phyloP scores from a whole-genome alignment of 371 early-diverging fungal genomes.

The Haplosporangium sp. region DNA sequence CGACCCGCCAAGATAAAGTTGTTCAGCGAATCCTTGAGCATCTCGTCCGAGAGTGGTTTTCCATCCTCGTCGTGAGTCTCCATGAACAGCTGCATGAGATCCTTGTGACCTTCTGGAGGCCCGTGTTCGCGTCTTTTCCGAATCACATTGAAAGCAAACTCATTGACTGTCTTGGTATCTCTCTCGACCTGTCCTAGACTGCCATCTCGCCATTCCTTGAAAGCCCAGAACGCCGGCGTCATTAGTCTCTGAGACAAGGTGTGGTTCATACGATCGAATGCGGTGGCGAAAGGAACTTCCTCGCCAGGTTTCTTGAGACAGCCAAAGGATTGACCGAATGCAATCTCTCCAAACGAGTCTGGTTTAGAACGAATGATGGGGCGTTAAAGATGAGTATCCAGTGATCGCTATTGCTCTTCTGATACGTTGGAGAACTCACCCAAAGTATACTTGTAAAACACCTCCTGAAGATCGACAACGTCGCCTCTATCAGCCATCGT shows the following conservation, averaged over 20 bases:
- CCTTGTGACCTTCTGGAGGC: constrained; percentile 38
- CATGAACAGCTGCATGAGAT: constrained; percentile 75
- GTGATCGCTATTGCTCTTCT: not conserved
- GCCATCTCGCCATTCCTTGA: constrained; percentile 50
- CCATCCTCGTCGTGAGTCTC: constrained; percentile 64
- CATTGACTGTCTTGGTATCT: constrained; percentile 40
- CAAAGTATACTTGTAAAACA: constrained; percentile 61
- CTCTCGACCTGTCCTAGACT: constrained; percentile 11
- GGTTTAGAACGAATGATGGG: constrained; percentile 11
- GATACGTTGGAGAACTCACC: constrained; percentile 1
- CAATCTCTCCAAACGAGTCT: constrained; percentile 63
- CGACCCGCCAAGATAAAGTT: constrained; percentile 67
- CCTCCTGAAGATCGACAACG: constrained; percentile 57
- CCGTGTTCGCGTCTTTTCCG: constrained; percentile 51
- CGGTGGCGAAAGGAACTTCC: constrained; percentile 60
- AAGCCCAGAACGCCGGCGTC: constrained; percentile 49
- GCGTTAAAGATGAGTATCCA: not conserved
- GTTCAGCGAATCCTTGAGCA: constrained; percentile 72
- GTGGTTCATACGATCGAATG: constrained; percentile 65
- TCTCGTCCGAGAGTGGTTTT: constrained; percentile 60
- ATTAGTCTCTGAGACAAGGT: constrained; percentile 38
- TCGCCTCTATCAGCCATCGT: constrained; percentile 49
- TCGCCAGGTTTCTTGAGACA: constrained; percentile 42
- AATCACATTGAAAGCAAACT: constrained; percentile 63
- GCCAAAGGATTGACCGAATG: constrained; percentile 58